Evolutionary conservation across 1,284 basidiomycete genomes (phyloP).

Genomic region (Abortiporus biennis): DNA sequence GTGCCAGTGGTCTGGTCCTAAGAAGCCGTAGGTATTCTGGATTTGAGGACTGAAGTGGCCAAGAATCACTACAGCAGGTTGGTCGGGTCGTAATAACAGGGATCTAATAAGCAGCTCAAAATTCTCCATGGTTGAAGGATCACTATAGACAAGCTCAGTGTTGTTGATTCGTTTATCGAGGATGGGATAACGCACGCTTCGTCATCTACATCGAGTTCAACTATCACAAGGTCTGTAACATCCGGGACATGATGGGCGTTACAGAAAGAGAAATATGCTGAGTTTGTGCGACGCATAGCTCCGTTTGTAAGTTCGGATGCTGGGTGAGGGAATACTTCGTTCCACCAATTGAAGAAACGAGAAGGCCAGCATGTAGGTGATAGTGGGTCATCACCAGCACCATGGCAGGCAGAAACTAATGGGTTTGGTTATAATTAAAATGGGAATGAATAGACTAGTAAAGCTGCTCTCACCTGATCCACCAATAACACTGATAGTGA

Average conservation of each 20-base stretch:
- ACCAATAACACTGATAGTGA: slow-evolving; percentile 88
- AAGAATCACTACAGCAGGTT: slow-evolving; percentile 85
- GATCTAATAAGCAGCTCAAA: slow-evolving; percentile 91
- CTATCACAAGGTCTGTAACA: slow-evolving; percentile 84
- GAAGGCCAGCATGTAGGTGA: slow-evolving; percentile 84
- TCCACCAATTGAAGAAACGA: slow-evolving; percentile 93
- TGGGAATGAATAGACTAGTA: slow-evolving; percentile 1
- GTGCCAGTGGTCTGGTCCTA: slow-evolving; percentile 85
- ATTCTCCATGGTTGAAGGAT: slow-evolving; percentile 67
- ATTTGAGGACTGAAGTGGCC: slow-evolving; percentile 89
- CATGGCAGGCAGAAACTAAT: slow-evolving; percentile 86
- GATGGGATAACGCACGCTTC: slow-evolving; percentile 52
- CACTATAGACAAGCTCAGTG: slow-evolving; percentile 34
- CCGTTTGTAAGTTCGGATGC: slow-evolving; percentile 94
- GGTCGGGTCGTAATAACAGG: slow-evolving; percentile 80
- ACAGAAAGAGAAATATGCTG: slow-evolving; percentile 92
- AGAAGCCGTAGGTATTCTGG: slow-evolving; percentile 74
- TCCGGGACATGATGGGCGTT: slow-evolving; percentile 88
- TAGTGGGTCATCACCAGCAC: slow-evolving; percentile 88
- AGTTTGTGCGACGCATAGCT: slow-evolving; percentile 83
- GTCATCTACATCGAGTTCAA: slow-evolving; percentile 91
- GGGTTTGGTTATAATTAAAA: not conserved
- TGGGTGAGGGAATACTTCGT: slow-evolving; percentile 89
- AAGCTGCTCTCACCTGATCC: slow-evolving; percentile 65
- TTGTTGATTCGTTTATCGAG: not conserved